phyloP scores from a whole-genome alignment of 2,329 filamentous ascomycete species.

The Cytospora chrysosperma region DNA sequence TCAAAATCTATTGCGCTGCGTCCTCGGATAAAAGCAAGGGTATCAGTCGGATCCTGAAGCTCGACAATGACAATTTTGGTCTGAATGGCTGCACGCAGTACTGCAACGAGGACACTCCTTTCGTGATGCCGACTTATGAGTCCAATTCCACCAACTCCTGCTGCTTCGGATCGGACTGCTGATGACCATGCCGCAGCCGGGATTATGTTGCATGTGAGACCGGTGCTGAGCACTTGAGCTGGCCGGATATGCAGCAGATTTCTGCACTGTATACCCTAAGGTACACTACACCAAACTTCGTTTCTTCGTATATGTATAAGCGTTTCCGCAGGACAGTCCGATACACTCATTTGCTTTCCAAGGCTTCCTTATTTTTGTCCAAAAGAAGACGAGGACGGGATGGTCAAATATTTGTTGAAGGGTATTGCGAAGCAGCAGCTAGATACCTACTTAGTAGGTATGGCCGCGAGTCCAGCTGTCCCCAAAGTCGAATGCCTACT shows the following conservation, averaged over 20 bases:
- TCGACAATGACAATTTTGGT: constrained; percentile 21
- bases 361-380: not conserved
- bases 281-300: not conserved
- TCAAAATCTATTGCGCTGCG: constrained; percentile 7
- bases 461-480: not conserved
- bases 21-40: not conserved
- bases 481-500: not conserved
- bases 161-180: not conserved
- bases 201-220: not conserved
- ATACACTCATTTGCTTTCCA: not conserved
- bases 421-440: not conserved
- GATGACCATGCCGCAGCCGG: not conserved
- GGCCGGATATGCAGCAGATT: not conserved
- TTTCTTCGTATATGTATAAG: not conserved
- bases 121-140: constrained; percentile 15
- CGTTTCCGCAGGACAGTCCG: not conserved
- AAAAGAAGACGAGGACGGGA: not conserved
- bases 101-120: constrained; percentile 9
- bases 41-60: constrained; percentile 23
- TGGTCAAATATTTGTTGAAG: not conserved
- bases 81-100: constrained; percentile 23
- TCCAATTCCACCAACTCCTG: constrained; percentile 21
- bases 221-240: no score
- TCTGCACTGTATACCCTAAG: no score
- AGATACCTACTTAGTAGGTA: no score